These are phyloP conservation scores for Komagataella ulmi DNA, from an alignment of 805 yeast species.

Conservation along the genomic window DNA sequence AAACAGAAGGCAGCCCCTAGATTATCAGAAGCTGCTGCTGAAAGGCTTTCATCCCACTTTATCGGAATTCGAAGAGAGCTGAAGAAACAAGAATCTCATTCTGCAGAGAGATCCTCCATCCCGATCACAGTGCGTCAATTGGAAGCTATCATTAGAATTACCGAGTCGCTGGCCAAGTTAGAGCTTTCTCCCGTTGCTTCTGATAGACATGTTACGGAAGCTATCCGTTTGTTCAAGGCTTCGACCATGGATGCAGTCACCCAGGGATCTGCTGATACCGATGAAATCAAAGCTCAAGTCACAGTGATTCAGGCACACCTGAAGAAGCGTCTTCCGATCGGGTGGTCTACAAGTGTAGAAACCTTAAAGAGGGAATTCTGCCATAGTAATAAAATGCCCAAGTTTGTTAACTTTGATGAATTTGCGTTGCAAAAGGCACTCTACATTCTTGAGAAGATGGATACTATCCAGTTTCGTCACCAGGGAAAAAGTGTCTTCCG, in stretches of 20 bases:
- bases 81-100: conserved; percentile 65
- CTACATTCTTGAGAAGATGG: conserved; percentile 71
- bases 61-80: conserved; percentile 80
- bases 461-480: conserved; percentile 75
- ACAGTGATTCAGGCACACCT: conserved; percentile 72
- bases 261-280: conserved; percentile 36
- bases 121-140: conserved; percentile 97
- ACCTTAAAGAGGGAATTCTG: conserved; percentile 79
- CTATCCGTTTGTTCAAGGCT: conserved; percentile 85
- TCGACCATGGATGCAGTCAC: conserved; percentile 89
- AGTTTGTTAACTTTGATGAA: conserved; percentile 32
- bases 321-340: conserved; percentile 84
- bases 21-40: conserved; percentile 78
- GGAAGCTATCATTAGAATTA: conserved; percentile 92
- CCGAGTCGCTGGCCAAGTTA: conserved; percentile 87
- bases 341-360: conserved; percentile 86
- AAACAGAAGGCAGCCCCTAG: conserved; percentile 89
- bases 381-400: conserved; percentile 27
- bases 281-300: conserved; percentile 56
- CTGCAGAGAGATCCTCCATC: conserved; percentile 84
- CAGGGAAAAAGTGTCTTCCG: conserved; percentile 77
- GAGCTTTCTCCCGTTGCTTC: conserved; percentile 73
- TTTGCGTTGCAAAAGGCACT: conserved; percentile 76
- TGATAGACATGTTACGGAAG: conserved; percentile 88
- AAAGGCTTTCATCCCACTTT: conserved; percentile 80